Base-by-base conservation (phyloP, 495 filamentous ascomycete species). In the Daldinia loculata region DNA sequence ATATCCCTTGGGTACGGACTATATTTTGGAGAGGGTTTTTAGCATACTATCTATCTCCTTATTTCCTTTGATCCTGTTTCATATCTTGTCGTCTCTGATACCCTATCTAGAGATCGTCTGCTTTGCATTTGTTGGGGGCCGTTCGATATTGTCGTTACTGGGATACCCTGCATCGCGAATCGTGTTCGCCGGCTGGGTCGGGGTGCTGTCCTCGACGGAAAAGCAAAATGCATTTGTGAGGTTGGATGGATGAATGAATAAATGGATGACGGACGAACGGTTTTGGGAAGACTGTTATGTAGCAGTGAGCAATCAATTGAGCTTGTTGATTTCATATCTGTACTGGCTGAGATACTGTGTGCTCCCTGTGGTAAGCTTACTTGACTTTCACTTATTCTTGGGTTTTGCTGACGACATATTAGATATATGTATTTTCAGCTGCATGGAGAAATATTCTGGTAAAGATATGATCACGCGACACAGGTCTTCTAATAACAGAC, bases 81-180 rank as follows among this genome's bases (percentile, higher is more conserved):
- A 58, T 63, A 48, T 59, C 59, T 45, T 41, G 19, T 51, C 66
- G 26, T 71, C 66, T 71, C 48, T 67, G 67, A 77, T 77, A 77
- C 75, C 75, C 72, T 38, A 64, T 69, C 61, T 77, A 74, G 75
- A 77, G 70, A 68, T 74, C 67, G 57, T 71, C 66, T 70, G 53
- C 55, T 72, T 48, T 55, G 32, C 55, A 24, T 56, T 38, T 36
- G 43, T 19, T 48, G 19, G 38, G 38, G 41, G 15, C 58, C 14
- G 0, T 50, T 53, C 34, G 27, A 63, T 62, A 48, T 41, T 58
- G 45, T 50, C 60, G 53, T 27, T 58, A 55, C 41, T 50, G 64
- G 64, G 38, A 30, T 61, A 38, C 62, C 69, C 51, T 63, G 59
- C 63, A 57, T 70, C 26, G 58, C 70, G 58, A 55, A 72, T 63